These are phyloP conservation scores for Parasitella parasitica DNA, from an alignment of 371 early-diverging fungal genomes.

Conservation along the genomic window DNA sequence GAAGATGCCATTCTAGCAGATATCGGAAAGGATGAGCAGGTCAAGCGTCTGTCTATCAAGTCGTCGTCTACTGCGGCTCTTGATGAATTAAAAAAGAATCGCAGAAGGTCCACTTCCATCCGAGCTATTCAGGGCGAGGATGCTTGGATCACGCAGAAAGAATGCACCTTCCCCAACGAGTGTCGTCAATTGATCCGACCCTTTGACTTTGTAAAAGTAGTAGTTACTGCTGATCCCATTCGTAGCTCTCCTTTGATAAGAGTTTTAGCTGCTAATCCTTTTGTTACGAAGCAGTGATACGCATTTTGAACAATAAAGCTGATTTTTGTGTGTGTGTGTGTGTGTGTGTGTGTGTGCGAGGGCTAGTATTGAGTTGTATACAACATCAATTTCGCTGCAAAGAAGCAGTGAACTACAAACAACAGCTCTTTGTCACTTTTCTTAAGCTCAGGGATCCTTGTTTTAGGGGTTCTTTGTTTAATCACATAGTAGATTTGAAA, in stretches of 20 bases:
- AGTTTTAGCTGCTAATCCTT: constrained; percentile 66
- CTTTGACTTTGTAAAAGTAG: constrained; percentile 62
- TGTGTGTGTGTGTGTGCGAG: too few species aligned
- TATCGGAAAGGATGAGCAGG: background rate
- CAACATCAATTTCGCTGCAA: too few species aligned
- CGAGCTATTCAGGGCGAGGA: constrained; percentile 40
- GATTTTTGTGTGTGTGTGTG: too few species aligned
- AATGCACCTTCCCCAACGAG: constrained; percentile 37
- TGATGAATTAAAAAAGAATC: constrained; percentile 7
- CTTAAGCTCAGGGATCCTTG: too few species aligned
- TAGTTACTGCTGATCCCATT: constrained; percentile 60
- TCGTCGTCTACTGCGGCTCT: constrained; percentile 1
- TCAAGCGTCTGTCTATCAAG: constrained; percentile 10
- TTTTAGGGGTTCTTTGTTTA: background rate
- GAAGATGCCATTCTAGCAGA: constrained; percentile 1
- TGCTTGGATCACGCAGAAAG: constrained; percentile 31
- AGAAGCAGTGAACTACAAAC: too few species aligned
- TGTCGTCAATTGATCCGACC: constrained; percentile 58
- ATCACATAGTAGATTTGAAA: background rate
- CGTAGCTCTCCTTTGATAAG: constrained; percentile 70
- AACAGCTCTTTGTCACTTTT: too few species aligned
- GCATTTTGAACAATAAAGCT: background rate
- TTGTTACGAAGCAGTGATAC: constrained; percentile 16
- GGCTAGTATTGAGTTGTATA: too few species aligned
- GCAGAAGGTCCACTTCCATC: constrained; percentile 39